Conservation (phyloP, 2,329 filamentous ascomycete genomes). For the Ophiobolus disseminans region DNA sequence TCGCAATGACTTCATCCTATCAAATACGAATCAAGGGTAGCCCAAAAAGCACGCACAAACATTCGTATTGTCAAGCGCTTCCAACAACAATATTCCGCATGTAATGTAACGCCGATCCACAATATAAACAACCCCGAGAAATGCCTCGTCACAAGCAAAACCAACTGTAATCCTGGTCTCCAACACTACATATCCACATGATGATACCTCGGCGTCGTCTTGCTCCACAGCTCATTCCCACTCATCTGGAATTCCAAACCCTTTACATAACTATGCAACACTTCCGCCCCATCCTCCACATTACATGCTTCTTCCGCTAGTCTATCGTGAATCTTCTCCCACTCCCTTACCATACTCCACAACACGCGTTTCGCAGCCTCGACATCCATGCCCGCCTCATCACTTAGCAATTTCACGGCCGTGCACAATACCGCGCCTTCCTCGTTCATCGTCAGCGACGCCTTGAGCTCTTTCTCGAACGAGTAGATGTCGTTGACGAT, state of each 20-base stretch:
- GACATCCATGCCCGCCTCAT: slow-evolving; percentile 29
- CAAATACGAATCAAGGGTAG: no score
- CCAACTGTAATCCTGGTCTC: neutral
- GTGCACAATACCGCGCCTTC: slow-evolving; percentile 44
- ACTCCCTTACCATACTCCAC: slow-evolving; percentile 41
- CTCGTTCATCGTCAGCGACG: slow-evolving; percentile 13
- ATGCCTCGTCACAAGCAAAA: neutral
- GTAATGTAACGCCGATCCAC: no score
- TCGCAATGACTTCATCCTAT: no score
- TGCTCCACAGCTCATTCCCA: slow-evolving; percentile 46
- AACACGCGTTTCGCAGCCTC: slow-evolving; percentile 39
- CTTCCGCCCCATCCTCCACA: no score
- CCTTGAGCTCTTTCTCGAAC: slow-evolving; percentile 50
- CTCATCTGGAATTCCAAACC: slow-evolving; percentile 47
- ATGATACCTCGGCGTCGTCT: slow-evolving; percentile 25
- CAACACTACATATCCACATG: neutral
- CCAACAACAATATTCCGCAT: no score
- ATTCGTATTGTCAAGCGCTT: no score
- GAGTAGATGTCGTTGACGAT: slow-evolving; percentile 54
- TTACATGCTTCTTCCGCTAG: no score
- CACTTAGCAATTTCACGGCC: slow-evolving; percentile 39
- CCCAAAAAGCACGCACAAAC: no score
- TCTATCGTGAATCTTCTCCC: slow-evolving; percentile 35
- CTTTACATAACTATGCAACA: no score
- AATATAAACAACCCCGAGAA: no score